Evolutionary conservation across 306 rosid genomes (phyloP), one percentile per base, ranked within the genome.

Genomic region (Oemleria cerasiformis): DNA sequence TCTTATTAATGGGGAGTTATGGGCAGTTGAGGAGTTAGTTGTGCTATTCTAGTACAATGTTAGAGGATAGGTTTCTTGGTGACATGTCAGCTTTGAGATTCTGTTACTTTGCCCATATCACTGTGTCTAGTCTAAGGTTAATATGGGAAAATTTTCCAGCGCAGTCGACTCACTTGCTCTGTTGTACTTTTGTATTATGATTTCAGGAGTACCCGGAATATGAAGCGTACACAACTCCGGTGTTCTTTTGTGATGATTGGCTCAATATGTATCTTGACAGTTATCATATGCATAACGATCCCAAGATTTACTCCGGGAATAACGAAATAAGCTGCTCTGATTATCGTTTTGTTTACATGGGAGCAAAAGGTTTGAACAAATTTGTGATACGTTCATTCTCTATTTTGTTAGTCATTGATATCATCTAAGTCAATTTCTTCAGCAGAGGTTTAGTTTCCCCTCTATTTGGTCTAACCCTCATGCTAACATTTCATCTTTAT

Each of bases 271-370:
- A 91, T 82, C 97, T 91, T 43, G 99, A 94, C 81, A 80, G 83
- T 73, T 88, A 82, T 77, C 86, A 64, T 65, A 84, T 91, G 84
- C 96, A 86, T 76, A 79, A 61, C 41, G 87, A 94, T 67, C 77
- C 87, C 12, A 81, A 87, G 65, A 73, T 81, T 70, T 51, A 62
- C 80, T 89, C 84, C 40, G 84, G 74, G 65, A 79, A 79, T 61
- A 76, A 88, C 41, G 92, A 89, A 79, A 84, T 91, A 74, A 84
- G 84, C 83, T 91, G 97, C 85, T 91, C 99, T 56, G 99, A 91
- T 78, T 94, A 94, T 81, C 96, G 97, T 73, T 94, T 91, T 68
- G 92, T 91, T 65, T 94, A 91, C 88, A 82, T 94, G 85, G 99
- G 99, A 68, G 83, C 78, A 67, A 89, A 89, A 88, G 99, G 97